A percentile compares a stretch with the other conserved stretches of the same genome.
Conservation (phyloP, 805 yeast genomes). For the Clavispora carvajalis region DNA sequence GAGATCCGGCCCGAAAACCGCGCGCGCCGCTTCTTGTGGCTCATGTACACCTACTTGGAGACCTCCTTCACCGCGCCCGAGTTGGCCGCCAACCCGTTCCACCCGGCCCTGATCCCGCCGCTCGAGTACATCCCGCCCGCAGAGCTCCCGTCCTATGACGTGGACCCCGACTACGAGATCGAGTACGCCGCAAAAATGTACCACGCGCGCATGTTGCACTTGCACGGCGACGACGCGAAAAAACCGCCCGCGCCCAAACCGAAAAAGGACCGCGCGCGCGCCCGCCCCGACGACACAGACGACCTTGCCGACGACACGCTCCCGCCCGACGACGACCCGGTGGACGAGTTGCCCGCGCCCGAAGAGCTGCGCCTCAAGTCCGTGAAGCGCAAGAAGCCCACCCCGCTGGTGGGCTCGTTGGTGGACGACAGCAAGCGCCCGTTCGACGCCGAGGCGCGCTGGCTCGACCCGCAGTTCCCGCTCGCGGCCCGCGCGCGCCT, state of each 20-base stretch:
- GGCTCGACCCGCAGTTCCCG: slow-evolving; percentile 20
- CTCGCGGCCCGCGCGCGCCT: slow-evolving; percentile 18
- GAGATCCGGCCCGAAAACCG: slow-evolving; percentile 59
- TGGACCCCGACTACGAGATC: slow-evolving; percentile 45
- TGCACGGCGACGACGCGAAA: slow-evolving; percentile 34
- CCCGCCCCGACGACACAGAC: slow-evolving; percentile 6
- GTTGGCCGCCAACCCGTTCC: slow-evolving; percentile 55
- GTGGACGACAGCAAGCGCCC: slow-evolving; percentile 9
- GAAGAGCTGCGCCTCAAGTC: slow-evolving; percentile 3
- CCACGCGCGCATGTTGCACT: slow-evolving; percentile 33
- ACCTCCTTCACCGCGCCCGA: slow-evolving; percentile 55
- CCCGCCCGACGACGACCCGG: slow-evolving; percentile 10
- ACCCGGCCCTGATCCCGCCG: slow-evolving; percentile 35
- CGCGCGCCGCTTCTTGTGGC: slow-evolving; percentile 75
- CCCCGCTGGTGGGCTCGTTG: slow-evolving; percentile 12
- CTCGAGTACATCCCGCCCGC: slow-evolving; percentile 25
- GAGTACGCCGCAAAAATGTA: slow-evolving; percentile 47
- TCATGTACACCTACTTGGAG: slow-evolving; percentile 73
- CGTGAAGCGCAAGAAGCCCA: slow-evolving; percentile 13
- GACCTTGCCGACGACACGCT: slow-evolving; percentile 6
- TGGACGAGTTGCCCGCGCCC: slow-evolving; percentile 10
- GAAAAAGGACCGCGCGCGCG: slow-evolving; percentile 18
- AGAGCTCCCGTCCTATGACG: slow-evolving; percentile 30
- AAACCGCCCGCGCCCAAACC: slow-evolving; percentile 30
- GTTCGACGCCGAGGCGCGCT: slow-evolving; percentile 4